Evolutionary conservation across 2,329 filamentous ascomycete genomes (phyloP).

Genomic region (Colletotrichum destructivum): DNA sequence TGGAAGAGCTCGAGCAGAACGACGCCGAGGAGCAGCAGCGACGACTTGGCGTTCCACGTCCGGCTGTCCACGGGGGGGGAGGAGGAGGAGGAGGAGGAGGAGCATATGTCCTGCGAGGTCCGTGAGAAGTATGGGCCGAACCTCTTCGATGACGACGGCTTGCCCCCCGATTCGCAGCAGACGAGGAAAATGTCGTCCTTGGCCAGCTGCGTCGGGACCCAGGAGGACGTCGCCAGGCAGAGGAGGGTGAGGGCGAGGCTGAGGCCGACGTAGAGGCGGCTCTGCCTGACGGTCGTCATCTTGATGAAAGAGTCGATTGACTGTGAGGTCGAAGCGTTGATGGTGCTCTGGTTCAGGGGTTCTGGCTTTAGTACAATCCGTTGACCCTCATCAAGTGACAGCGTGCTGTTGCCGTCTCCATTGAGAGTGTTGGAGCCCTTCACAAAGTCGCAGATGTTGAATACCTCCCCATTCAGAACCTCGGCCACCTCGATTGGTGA

Average conservation of each 20-base stretch:
- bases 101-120: neutral
- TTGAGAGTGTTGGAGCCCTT: neutral
- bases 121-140: neutral
- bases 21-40: slow-evolving; percentile 7
- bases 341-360: neutral
- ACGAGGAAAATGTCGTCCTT: slow-evolving; percentile 8
- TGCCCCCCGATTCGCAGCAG: neutral
- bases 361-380: neutral
- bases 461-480: neutral
- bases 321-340: neutral
- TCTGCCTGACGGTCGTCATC: neutral
- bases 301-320: neutral
- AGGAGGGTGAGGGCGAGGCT: slow-evolving; percentile 17
- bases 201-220: slow-evolving; percentile 3
- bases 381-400: neutral
- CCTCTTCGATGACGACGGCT: neutral
- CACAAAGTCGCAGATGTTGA: neutral
- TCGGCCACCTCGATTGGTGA: neutral
- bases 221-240: slow-evolving; percentile 9
- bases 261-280: slow-evolving; percentile 15
- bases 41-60: slow-evolving; percentile 16
- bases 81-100: neutral
- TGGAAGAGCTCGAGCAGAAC: slow-evolving; percentile 22
- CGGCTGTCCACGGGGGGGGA: neutral
- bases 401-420: neutral